Evolutionary conservation across 1,284 basidiomycete species (phyloP).

Genomic region (Puccinia polysora): DNA sequence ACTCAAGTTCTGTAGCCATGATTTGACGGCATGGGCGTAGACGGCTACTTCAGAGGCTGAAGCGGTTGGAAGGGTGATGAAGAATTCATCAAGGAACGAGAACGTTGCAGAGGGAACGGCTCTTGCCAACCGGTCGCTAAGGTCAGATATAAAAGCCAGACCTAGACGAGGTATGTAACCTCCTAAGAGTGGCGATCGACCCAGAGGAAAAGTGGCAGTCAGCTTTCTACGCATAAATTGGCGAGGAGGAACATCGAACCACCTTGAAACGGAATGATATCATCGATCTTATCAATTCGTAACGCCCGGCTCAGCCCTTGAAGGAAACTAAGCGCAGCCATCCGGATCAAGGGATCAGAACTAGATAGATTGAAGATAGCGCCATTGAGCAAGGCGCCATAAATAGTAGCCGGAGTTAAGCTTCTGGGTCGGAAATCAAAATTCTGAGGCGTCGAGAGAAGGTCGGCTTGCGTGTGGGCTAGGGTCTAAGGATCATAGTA

Average conservation of each 20-base stretch:
- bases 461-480: neutral
- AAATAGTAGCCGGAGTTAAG: constrained; percentile 7
- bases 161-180: constrained; percentile 70
- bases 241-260: neutral
- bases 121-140: constrained; percentile 68
- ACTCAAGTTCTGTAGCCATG: constrained; percentile 76
- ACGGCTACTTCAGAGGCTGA: constrained; percentile 55
- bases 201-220: too few relatives aligned
- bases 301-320: constrained; percentile 2
- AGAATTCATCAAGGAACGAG: constrained; percentile 80
- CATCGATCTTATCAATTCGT: constrained; percentile 4
- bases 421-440: constrained; percentile 3
- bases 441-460: neutral
- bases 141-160: constrained; percentile 61
- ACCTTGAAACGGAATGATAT: constrained; percentile 16
- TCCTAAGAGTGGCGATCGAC: constrained; percentile 55
- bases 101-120: constrained; percentile 73
- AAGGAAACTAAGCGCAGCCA: constrained; percentile 13
- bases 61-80: constrained; percentile 60
- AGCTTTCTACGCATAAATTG: too few relatives aligned
- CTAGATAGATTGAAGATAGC: constrained; percentile 15
- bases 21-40: constrained; percentile 72
- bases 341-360: constrained; percentile 15
- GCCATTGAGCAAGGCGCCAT: constrained; percentile 19
- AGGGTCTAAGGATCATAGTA: too few relatives aligned